Evolutionary conservation across 805 yeast genomes (phyloP), one percentile per base, ranked within the genome.

Genomic region (Hanseniaspora pseudoguilliermondii): DNA sequence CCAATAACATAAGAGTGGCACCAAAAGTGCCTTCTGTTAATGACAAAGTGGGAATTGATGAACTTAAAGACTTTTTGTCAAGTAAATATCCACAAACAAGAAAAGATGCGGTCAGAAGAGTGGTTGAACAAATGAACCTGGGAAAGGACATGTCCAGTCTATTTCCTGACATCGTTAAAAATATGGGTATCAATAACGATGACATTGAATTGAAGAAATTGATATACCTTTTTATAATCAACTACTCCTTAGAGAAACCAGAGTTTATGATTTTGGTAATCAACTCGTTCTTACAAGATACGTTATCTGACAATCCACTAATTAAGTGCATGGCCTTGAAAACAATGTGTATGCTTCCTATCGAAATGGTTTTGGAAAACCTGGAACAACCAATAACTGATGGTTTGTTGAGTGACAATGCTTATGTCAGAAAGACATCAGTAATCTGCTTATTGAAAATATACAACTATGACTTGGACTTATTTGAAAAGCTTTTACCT

Each of bases 331-430:
- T 93, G 71, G 97, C 99, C 0, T 90, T 93, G 58, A 80, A 98
- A 65, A 93, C 99, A 13, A 93, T 93, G 99, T 97, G 98, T 0
- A 91, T 97, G 72, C 89, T 93, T 51, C 75, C 97, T 47, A 97
- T 93, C 20, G 95, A 86, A 65, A 90, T 86, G 69, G 90, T 93
- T 82, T 86, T 89, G 44, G 97, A 91, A 66, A 93, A 93, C 67
- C 80, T 93, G 82, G 93, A 88, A 60, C 82, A 84, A 21, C 98
- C 98, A 0, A 73, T 93, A 60, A 82, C 83, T 60, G 78, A 86
- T 63, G 90, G 97, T 1, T 73, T 93, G 62, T 76, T 75, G 57
- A 98, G 93, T 71, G 97, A 90, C 65, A 90, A 90, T 66, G 97
- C 99, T 1, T 93, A 93, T 66, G 99, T 93, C 50, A 77, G 99